phyloP scores from a whole-genome alignment of 2,329 filamentous ascomycete genomes.

The Exophiala alcalophila region DNA sequence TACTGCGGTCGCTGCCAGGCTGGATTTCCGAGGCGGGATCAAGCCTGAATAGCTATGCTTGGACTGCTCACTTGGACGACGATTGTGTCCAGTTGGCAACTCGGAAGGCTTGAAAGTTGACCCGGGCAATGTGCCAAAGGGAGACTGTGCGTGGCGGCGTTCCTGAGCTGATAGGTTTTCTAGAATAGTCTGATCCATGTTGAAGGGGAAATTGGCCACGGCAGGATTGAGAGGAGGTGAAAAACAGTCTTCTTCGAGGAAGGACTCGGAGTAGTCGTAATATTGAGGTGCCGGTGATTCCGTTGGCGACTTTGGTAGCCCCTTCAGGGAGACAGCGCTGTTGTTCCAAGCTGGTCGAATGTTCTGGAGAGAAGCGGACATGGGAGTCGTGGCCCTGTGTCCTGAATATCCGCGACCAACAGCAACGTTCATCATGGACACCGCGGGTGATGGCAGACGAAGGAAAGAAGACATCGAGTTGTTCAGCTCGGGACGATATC shows the following conservation, averaged over 20 bases:
- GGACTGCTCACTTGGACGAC: slow-evolving; percentile 26
- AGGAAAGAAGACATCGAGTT: slow-evolving; percentile 24
- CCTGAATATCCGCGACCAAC: slow-evolving; percentile 4
- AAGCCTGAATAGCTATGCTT: slow-evolving; percentile 19
- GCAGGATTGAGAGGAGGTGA: slow-evolving; percentile 10
- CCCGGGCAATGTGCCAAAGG: slow-evolving; percentile 29
- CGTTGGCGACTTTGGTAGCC: slow-evolving; percentile 26
- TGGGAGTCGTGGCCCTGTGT: slow-evolving; percentile 21
- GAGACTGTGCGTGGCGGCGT: slow-evolving; percentile 27
- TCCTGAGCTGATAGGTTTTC: slow-evolving; percentile 14
- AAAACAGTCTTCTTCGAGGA: slow-evolving; percentile 26
- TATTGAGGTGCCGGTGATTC: slow-evolving; percentile 28
- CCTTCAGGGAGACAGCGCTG: slow-evolving; percentile 17
- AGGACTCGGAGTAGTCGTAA: slow-evolving; percentile 32
- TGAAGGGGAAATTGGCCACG: slow-evolving; percentile 10
- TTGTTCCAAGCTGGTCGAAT: slow-evolving; percentile 16
- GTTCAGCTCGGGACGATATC: slow-evolving; percentile 27
- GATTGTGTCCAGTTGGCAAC: slow-evolving; percentile 27
- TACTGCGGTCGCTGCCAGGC: slow-evolving; percentile 19
- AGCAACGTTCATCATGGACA: slow-evolving; percentile 8
- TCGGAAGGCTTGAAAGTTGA: slow-evolving; percentile 28
- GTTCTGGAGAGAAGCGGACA: slow-evolving; percentile 24
- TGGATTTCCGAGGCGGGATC: slow-evolving; percentile 23
- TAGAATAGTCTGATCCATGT: slow-evolving; percentile 22
- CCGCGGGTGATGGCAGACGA: slow-evolving; percentile 25